These are phyloP conservation scores for Chaetomium sp. DNA, from an alignment of 2,329 filamentous ascomycete genomes.

Conservation along the genomic window DNA sequence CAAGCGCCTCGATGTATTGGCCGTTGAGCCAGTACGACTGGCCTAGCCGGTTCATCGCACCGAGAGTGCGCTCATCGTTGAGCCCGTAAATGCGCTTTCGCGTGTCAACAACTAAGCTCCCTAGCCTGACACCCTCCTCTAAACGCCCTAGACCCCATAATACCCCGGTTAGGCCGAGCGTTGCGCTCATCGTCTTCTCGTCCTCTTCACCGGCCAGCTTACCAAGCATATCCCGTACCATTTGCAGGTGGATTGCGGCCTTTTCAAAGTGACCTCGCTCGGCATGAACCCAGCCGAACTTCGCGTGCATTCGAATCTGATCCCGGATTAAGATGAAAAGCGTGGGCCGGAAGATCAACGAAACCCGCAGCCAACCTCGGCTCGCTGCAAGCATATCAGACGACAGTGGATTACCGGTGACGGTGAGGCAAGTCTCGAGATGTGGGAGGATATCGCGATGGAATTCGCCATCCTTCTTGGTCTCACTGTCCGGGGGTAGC, in stretches of 20 bases:
- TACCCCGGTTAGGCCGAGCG: background rate
- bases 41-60: background rate
- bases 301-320: conserved; percentile 2
- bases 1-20: background rate
- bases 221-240: background rate
- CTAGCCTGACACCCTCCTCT: background rate
- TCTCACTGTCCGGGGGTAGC: background rate
- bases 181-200: conserved; percentile 2
- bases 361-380: background rate
- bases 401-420: background rate
- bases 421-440: background rate
- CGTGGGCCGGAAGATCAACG: background rate
- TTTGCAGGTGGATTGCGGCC: background rate
- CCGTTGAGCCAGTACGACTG: conserved; percentile 3
- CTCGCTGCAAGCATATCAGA: background rate
- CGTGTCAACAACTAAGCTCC: background rate
- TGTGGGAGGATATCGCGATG: background rate
- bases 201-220: background rate
- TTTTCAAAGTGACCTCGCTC: conserved; percentile 1
- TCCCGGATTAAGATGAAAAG: background rate
- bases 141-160: background rate
- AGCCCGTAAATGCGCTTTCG: background rate
- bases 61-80: background rate
- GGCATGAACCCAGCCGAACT: background rate
- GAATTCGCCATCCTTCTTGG: background rate